Percentiles rank a stretch among this genome's conserved stretches.
phyloP scores from a whole-genome alignment of 805 yeast species.

The Blastobotrys robertii region DNA sequence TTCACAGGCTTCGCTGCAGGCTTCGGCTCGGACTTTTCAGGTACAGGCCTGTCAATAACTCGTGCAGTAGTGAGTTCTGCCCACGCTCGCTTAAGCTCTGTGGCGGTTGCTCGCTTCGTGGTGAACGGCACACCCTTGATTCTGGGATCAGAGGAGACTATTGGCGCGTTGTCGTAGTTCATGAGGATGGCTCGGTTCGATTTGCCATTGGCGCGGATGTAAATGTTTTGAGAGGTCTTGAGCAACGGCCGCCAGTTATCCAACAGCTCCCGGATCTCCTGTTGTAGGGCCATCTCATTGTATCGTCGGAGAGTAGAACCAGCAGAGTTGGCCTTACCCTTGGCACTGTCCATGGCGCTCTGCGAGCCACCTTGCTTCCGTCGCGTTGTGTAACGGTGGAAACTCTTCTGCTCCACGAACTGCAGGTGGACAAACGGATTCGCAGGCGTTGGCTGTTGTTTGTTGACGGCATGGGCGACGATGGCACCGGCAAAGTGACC shows the following conservation, averaged over 20 bases:
- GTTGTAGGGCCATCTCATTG: slow-evolving; percentile 73
- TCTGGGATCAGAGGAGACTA: slow-evolving; percentile 48
- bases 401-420: slow-evolving; percentile 67
- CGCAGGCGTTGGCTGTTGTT: slow-evolving; percentile 45
- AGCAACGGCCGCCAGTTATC: slow-evolving; percentile 51
- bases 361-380: slow-evolving; percentile 98
- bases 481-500: slow-evolving; percentile 98
- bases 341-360: slow-evolving; percentile 80
- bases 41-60: slow-evolving; percentile 29
- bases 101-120: slow-evolving; percentile 74
- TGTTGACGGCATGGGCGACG: slow-evolving; percentile 49
- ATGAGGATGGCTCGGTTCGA: slow-evolving; percentile 53
- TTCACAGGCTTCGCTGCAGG: slow-evolving; percentile 21
- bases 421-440: slow-evolving; percentile 34
- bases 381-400: slow-evolving; percentile 91
- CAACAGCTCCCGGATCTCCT: slow-evolving; percentile 67
- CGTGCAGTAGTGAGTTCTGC: slow-evolving; percentile 54
- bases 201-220: slow-evolving; percentile 71
- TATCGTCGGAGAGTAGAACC: slow-evolving; percentile 85
- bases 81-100: slow-evolving; percentile 82
- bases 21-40: slow-evolving; percentile 19
- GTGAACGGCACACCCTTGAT: slow-evolving; percentile 75
- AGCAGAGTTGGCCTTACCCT: slow-evolving; percentile 94
- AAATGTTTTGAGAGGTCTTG: slow-evolving; percentile 56
- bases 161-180: slow-evolving; percentile 46